Base-by-base conservation (phyloP, 139 green algal species). In the Penium margaritaceum region DNA sequence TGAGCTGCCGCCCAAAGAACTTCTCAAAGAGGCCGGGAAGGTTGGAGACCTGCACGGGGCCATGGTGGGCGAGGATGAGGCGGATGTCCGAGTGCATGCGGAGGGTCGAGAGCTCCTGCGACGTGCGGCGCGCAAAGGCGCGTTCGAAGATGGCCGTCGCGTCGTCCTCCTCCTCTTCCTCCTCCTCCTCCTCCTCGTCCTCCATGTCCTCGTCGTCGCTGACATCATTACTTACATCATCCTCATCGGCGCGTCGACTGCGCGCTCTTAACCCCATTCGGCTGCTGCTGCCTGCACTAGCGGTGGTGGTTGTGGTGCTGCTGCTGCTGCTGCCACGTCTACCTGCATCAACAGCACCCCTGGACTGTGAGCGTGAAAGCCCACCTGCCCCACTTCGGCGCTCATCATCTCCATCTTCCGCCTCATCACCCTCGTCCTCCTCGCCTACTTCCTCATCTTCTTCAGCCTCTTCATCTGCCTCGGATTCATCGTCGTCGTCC, bases 1-100 rank as follows among this genome's bases (percentile, higher is more conserved):
- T 67, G 19, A 74, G 43, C 67, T 66, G 67, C 2, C 24, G 67
- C 43, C 67, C 67, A 0, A 5, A 46, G 5, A 70, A 5, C 37
- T 34, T 67, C 36, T 66, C 37, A 67, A 51, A 74, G 1, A 34
- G 24, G 15, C 30, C 33, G n/a, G 46, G 38, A 34, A 74, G 67
- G 21, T 21, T 12, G 15, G 55, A 43, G 3, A 36, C 27, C 2
- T 37, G 46, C 2, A 46, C n/a, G 1, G 68, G 24, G 36, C 68
- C 68, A 17, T 68, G 32, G 24, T 29, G 29, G 21, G 47, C 47
- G 5, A 75, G 41, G 47, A 41, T 34, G 32, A 67, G 21, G n/a
- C 58, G 57, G 47, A 75, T 60, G 51, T 24, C 6, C 24, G 51
- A 9, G 51, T 24, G 51, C 51, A 60, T n/a, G 51, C 51, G 51